A percentile compares a stretch with the other conserved stretches of the same genome.
phyloP scores from a whole-genome alignment of 345 rosid genomes.

The Fremontodendron californicum region DNA sequence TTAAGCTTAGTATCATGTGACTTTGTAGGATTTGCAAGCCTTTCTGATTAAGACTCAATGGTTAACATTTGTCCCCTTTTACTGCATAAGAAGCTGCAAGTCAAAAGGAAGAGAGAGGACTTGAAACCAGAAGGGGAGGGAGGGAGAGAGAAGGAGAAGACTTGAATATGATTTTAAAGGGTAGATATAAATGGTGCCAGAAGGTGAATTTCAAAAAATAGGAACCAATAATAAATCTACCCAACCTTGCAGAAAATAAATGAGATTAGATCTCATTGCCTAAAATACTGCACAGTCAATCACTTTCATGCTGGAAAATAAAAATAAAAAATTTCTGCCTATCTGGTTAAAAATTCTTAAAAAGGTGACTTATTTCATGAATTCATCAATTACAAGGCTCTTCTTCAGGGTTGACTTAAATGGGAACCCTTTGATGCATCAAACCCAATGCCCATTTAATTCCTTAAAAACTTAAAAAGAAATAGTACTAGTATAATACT shows the following conservation, averaged over 20 bases:
- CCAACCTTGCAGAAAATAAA: neutral
- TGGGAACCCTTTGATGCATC: neutral
- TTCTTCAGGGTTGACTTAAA: neutral
- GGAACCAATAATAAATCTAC: conserved; percentile 9
- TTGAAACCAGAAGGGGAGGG: neutral
- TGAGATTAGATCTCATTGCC: neutral
- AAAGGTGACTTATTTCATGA: neutral
- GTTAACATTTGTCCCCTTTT: neutral
- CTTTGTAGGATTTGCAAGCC: neutral
- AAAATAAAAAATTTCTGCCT: neutral
- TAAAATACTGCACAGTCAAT: neutral
- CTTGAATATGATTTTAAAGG: conserved; percentile 1
- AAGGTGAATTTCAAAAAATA: conserved; percentile 9
- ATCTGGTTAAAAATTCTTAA: neutral
- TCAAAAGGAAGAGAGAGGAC: conserved; percentile 13
- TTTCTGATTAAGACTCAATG: neutral
- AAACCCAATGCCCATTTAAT: neutral
- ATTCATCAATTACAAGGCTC: neutral
- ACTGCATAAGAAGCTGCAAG: conserved; percentile 18
- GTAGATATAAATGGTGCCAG: neutral
- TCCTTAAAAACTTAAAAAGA: neutral
- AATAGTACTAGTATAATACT: neutral
- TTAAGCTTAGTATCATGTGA: neutral
- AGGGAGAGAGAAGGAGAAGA: neutral
- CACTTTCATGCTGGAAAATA: neutral